These are phyloP conservation scores for Stereum hirsutum DNA, from an alignment of 1,284 basidiomycete genomes.

Conservation along the genomic window DNA sequence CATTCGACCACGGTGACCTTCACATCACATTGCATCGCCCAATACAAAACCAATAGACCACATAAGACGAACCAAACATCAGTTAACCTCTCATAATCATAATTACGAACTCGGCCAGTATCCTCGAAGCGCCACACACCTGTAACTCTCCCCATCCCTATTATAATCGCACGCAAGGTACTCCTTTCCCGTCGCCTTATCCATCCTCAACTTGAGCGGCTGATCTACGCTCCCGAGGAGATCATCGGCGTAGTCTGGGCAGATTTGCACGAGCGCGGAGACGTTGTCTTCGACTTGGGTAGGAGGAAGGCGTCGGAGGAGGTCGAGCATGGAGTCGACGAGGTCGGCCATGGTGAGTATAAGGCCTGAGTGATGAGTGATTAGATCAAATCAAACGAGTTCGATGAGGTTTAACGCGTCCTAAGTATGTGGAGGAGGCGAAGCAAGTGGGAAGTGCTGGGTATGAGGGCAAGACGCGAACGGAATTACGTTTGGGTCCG, in stretches of 20 bases:
- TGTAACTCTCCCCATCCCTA: constrained; percentile 90
- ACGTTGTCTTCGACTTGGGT: constrained; percentile 89
- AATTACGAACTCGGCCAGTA: too few species aligned
- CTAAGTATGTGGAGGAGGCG: too few species aligned
- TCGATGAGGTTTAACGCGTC: too few species aligned
- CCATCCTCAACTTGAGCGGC: constrained; percentile 78
- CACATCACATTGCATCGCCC: too few species aligned
- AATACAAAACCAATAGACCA: too few species aligned
- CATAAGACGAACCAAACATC: too few species aligned
- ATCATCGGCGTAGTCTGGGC: constrained; percentile 95
- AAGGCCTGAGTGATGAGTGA: background rate
- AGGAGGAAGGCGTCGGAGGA: constrained; percentile 92
- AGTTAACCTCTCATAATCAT: too few species aligned
- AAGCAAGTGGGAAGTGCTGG: too few species aligned
- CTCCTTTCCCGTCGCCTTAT: constrained; percentile 75
- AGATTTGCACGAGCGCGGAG: constrained; percentile 70
- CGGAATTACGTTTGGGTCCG: too few species aligned
- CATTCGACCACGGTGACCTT: constrained; percentile 96
- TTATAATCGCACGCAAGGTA: constrained; percentile 98
- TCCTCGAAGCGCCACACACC: constrained; percentile 37
- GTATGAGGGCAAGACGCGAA: too few species aligned
- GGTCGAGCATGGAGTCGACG: constrained; percentile 88
- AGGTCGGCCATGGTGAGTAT: constrained; percentile 51
- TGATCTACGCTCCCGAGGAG: constrained; percentile 93
- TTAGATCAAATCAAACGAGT: background rate